Base-by-base conservation (phyloP, 1,284 basidiomycete species). In the Golubevia sp. region DNA sequence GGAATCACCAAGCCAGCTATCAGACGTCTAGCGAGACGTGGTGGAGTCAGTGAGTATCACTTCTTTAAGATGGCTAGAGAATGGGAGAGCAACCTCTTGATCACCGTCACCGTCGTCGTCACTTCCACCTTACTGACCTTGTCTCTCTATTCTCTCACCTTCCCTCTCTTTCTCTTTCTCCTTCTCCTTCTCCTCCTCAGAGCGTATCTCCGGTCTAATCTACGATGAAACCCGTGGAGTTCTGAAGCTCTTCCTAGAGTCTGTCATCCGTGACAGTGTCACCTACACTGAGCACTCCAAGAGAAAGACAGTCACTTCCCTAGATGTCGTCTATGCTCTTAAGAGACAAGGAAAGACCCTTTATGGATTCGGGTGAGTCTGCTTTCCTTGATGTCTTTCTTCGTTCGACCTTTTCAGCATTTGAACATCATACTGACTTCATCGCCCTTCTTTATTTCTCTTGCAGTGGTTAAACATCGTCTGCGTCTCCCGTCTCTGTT, bases 241-340 rank as follows among this genome's bases (percentile, higher is more conserved):
- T 52, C 68, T 82, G 49, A 76, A 76, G 49, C 71, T 79, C 38
- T 82, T 82, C 59, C 68, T 82, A 25, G 64, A 74, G 59, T 58
- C 52, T 7, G 68, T 73, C 48, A 73, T 82, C 24, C 57, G 66
- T 21, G 79, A 83, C 75, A 77, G 78, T 57, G 80, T 82, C 67
- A 82, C 80, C 65, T 83, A 83, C 79, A 66, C 68, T 61, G 79
- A 74, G 57, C 77, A 82, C 67, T 74, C 79, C 61, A 82, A 82
- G 63, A 68, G 80, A 56, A 81, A 81, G 80, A 82, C 78, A 15
- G 73, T 82, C 49, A 70, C 64, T 25, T 76, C 78, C 15, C 74
- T 82, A 59, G 79, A 81, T 63, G 72, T 82, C 49, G 77, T 82
- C 64, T 76, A 78, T 64, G 72, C 79, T 11, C 68, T 82, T 53